Conservation (phyloP, 2,329 filamentous ascomycete genomes). For the Phaeosphaeria sp. region DNA sequence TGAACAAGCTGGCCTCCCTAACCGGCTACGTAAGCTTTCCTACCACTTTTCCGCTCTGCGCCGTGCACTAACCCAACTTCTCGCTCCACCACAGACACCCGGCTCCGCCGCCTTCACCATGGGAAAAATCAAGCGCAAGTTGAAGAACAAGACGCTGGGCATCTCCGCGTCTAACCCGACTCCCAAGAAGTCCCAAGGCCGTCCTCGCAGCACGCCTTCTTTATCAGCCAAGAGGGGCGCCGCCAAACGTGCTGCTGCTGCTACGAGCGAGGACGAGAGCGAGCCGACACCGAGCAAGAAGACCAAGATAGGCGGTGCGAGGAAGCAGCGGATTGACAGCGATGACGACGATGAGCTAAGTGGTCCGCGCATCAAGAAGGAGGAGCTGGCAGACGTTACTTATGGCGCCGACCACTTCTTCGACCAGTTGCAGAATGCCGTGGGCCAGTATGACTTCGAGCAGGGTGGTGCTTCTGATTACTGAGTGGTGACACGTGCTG, state of each 20-base stretch:
- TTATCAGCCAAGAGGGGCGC: too few relatives aligned
- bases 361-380: slow-evolving; percentile 22
- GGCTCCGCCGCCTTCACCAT: slow-evolving; percentile 35
- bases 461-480: not conserved
- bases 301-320: slow-evolving; percentile 9
- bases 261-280: not conserved
- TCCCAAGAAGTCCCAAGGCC: too few relatives aligned
- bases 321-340: slow-evolving; percentile 1
- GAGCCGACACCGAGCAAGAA: slow-evolving; percentile 19
- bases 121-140: slow-evolving; percentile 41
- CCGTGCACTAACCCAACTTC: not conserved
- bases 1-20: slow-evolving; percentile 25
- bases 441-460: not conserved
- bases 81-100: slow-evolving; percentile 9
- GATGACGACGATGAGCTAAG: slow-evolving; percentile 27
- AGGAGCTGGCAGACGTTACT: slow-evolving; percentile 12
- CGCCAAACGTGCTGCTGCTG: too few relatives aligned
- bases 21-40: slow-evolving; percentile 23
- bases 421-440: not conserved
- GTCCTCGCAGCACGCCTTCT: slow-evolving; percentile 14
- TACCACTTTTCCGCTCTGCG: not conserved
- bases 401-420: slow-evolving; percentile 1
- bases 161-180: too few relatives aligned
- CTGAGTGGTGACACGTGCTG: not conserved
- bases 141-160: too few relatives aligned